These are phyloP conservation scores for Pythium sukuiense DNA, from an alignment of 352 stramenopile species.

Conservation along the genomic window DNA sequence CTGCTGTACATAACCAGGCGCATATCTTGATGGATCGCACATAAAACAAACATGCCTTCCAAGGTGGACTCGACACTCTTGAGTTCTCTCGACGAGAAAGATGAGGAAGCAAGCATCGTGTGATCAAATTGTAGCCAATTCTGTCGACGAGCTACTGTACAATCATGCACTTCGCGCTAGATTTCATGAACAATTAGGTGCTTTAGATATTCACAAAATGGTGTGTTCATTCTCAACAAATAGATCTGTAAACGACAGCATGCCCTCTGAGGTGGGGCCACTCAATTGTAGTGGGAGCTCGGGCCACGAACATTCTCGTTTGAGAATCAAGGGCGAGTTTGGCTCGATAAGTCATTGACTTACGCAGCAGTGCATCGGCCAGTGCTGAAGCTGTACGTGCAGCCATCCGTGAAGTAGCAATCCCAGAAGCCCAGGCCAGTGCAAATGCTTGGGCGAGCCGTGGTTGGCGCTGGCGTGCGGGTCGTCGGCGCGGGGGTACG, in stretches of 20 bases:
- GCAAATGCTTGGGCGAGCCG: not conserved
- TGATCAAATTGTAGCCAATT: no score
- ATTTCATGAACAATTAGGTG: no score
- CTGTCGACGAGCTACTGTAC: no score
- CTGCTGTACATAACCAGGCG: not conserved
- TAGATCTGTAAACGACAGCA: not conserved
- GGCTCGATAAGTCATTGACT: not conserved
- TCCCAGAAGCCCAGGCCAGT: not conserved
- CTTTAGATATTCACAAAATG: not conserved
- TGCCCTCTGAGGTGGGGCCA: no score
- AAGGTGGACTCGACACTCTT: no score
- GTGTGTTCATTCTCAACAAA: not conserved
- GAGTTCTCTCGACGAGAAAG: no score
- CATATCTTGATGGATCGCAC: not conserved
- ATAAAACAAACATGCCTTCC: not conserved
- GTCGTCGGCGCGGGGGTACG: not conserved
- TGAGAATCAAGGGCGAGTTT: not conserved
- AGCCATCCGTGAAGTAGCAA: not conserved
- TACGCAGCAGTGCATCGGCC: not conserved
- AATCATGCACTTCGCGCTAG: no score
- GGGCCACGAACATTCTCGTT: no score
- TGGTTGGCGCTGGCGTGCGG: not conserved
- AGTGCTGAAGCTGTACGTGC: not conserved
- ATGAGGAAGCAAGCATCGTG: no score
- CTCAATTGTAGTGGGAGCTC: not conserved